A percentile compares a stretch with the other conserved stretches of the same genome.
These are phyloP conservation scores for Aspergillus piperis DNA, from an alignment of 2,329 filamentous ascomycete genomes.

Conservation along the genomic window DNA sequence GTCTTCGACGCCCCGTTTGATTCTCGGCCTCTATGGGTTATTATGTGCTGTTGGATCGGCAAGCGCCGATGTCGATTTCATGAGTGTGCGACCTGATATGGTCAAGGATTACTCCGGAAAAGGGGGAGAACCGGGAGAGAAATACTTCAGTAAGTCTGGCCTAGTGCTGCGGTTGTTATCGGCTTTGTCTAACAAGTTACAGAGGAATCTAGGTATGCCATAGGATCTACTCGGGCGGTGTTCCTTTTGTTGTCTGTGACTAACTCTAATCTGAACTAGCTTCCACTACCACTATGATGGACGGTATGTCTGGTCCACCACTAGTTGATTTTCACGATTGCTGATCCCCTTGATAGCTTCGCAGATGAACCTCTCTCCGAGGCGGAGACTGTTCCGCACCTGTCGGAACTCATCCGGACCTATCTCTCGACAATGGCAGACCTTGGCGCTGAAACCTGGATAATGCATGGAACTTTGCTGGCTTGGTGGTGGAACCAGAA, in stretches of 20 bases:
- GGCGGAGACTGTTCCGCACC: conserved; percentile 49
- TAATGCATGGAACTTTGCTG: conserved; percentile 63
- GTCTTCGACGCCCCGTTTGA: conserved; percentile 14
- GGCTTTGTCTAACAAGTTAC: conserved; percentile 6
- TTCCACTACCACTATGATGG: conserved; percentile 61
- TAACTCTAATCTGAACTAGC: conserved; percentile 25
- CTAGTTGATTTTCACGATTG: neutral
- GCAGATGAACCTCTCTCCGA: conserved; percentile 49
- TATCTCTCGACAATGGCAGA: conserved; percentile 60
- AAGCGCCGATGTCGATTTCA: conserved; percentile 44
- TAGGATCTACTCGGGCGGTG: neutral
- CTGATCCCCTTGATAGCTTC: conserved; percentile 44
- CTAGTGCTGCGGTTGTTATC: conserved; percentile 11
- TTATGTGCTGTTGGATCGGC: conserved; percentile 18
- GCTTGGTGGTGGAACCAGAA: conserved; percentile 66
- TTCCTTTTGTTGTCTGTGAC: conserved; percentile 8
- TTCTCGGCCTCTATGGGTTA: conserved; percentile 24
- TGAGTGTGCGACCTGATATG: conserved; percentile 45
- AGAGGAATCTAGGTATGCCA: conserved; percentile 49
- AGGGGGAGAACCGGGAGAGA: conserved; percentile 43
- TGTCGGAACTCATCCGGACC: conserved; percentile 56
- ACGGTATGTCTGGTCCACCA: conserved; percentile 31
- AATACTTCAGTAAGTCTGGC: conserved; percentile 52
- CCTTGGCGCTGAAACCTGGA: conserved; percentile 61
- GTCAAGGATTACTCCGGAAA: conserved; percentile 44